A percentile compares a stretch with the other conserved stretches of the same genome.
Evolutionary conservation across 2,329 filamentous ascomycete genomes (phyloP).

Genomic region (Neofusicoccum kwambonambiense): DNA sequence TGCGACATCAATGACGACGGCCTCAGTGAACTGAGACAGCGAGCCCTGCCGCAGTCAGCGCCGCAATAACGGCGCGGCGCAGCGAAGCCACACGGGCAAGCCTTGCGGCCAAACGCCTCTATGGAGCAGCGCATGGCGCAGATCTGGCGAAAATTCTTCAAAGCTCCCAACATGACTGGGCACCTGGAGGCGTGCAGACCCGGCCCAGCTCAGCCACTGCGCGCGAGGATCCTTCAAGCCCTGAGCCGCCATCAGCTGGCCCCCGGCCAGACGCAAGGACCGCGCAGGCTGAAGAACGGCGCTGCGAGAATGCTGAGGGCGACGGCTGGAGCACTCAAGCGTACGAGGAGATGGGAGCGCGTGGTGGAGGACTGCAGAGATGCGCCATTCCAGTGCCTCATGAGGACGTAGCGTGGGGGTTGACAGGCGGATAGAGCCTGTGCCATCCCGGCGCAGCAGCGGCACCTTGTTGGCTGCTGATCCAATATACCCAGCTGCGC

Average conservation of each 20-base stretch:
- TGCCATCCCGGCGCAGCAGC: slow-evolving; percentile 3
- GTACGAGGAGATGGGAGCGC: neutral
- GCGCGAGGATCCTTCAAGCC: neutral
- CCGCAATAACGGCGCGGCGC: slow-evolving; percentile 9
- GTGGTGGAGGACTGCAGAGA: slow-evolving; percentile 1
- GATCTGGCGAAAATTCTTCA: slow-evolving; percentile 3
- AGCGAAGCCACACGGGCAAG: slow-evolving; percentile 1
- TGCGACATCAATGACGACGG: slow-evolving; percentile 6
- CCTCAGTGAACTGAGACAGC: neutral
- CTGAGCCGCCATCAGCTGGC: neutral
- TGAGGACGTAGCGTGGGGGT: slow-evolving; percentile 10
- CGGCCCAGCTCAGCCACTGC: slow-evolving; percentile 1
- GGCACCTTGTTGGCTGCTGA: slow-evolving; percentile 11
- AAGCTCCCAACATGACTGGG: neutral
- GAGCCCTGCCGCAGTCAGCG: neutral
- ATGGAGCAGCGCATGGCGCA: neutral
- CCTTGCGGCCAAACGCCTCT: neutral
- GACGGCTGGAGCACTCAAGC: neutral
- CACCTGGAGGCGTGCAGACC: neutral
- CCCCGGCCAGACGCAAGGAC: neutral
- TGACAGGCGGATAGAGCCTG: slow-evolving; percentile 11
- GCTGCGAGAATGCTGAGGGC: neutral
- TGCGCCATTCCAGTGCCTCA: slow-evolving; percentile 3
- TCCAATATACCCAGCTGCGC: slow-evolving; percentile 15
- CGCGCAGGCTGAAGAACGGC: neutral